Conservation (phyloP, 2,329 filamentous ascomycete species). For the Talaromyces sp. region DNA sequence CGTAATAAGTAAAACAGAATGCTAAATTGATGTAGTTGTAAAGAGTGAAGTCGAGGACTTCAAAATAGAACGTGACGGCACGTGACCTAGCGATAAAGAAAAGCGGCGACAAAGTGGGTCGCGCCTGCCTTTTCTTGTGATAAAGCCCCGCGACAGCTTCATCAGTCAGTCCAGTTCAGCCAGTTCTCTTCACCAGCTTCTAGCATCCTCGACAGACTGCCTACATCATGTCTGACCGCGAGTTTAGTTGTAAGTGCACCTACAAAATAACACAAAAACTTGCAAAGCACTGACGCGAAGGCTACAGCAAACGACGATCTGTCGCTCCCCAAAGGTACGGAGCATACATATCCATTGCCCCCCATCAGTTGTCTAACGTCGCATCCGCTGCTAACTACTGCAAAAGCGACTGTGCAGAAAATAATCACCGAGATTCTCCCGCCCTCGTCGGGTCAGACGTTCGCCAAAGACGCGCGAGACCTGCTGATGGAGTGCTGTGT, state of each 20-base stretch:
- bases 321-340: slow-evolving; percentile 54
- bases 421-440: slow-evolving; percentile 94
- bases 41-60: background rate
- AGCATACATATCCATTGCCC: background rate
- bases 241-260: slow-evolving; percentile 44
- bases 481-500: slow-evolving; percentile 97
- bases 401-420: slow-evolving; percentile 62
- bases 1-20: no score
- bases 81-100: background rate
- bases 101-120: slow-evolving; percentile 11
- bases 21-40: background rate
- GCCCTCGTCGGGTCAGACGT: slow-evolving; percentile 68
- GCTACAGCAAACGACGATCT: slow-evolving; percentile 51
- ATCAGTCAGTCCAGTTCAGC: background rate
- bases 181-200: background rate
- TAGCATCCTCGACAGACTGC: background rate
- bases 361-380: background rate
- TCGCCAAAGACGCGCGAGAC: slow-evolving; percentile 92
- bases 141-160: slow-evolving; percentile 5
- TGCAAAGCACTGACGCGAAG: slow-evolving; percentile 1
- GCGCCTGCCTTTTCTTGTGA: slow-evolving; percentile 9
- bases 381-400: background rate
- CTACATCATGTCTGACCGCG: slow-evolving; percentile 49
- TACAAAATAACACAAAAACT: background rate
- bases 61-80: background rate